A percentile compares a stretch with the other conserved stretches of the same genome.
Evolutionary conservation across 2,329 filamentous ascomycete genomes (phyloP).

Genomic region (Hypoxylon sp.): DNA sequence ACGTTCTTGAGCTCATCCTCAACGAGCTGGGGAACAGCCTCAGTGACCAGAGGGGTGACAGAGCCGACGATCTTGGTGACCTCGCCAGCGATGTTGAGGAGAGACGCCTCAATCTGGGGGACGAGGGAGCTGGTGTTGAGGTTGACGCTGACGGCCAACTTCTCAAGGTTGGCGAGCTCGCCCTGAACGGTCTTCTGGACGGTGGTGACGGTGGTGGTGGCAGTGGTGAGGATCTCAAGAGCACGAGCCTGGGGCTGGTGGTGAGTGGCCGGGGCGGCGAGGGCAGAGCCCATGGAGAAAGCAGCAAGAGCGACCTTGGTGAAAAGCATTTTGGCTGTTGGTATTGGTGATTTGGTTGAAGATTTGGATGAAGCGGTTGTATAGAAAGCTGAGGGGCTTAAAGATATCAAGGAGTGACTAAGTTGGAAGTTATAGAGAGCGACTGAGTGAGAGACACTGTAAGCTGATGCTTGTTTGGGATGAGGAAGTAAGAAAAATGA

Average conservation of each 20-base stretch:
- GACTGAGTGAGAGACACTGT: conserved; percentile 48
- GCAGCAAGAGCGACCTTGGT: conserved; percentile 52
- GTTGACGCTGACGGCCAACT: conserved; percentile 28
- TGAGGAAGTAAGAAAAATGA: conserved; percentile 39
- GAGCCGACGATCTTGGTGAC: conserved; percentile 44
- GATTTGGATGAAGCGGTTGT: conserved; percentile 26
- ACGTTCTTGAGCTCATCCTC: conserved; percentile 47
- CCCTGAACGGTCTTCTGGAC: conserved; percentile 44
- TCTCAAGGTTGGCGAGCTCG: conserved; percentile 36
- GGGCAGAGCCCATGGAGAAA: conserved; percentile 53
- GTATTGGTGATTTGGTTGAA: conserved; percentile 21
- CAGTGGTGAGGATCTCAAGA: conserved; percentile 37
- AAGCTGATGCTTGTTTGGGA: conserved; percentile 44
- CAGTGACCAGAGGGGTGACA: conserved; percentile 42
- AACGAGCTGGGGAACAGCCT: conserved; percentile 43
- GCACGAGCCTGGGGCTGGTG: conserved; percentile 36
- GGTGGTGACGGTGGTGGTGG: conserved; percentile 37
- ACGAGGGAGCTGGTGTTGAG: conserved; percentile 35
- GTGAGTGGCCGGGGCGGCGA: conserved; percentile 48
- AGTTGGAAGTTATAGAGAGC: conserved; percentile 47
- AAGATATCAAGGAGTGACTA: conserved; percentile 50
- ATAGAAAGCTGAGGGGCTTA: conserved; percentile 38
- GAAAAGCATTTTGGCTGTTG: conserved; percentile 54
- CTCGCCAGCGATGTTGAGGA: conserved; percentile 45
- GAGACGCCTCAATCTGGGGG: conserved; percentile 46